Conservation (phyloP, 2,329 filamentous ascomycete genomes). For the Trichoderma harzianum region DNA sequence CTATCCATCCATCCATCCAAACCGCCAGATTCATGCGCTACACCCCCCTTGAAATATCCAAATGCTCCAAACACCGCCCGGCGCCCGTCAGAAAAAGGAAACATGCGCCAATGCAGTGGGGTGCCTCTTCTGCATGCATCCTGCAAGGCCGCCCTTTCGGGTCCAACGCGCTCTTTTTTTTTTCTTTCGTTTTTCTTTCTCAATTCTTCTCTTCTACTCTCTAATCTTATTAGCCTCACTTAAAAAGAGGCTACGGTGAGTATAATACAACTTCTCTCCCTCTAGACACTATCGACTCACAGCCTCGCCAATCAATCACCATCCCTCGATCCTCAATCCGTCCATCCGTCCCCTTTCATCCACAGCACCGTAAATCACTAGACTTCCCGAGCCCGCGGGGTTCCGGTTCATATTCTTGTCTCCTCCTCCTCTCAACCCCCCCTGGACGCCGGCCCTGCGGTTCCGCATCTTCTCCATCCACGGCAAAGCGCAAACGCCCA, state of each 20-base stretch:
- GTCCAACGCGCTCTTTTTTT: background rate
- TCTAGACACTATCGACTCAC: background rate
- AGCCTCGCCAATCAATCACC: background rate
- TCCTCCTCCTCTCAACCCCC: background rate
- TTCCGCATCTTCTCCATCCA: constrained; percentile 3
- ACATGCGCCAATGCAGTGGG: background rate
- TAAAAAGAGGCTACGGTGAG: background rate
- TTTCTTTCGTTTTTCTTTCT: background rate
- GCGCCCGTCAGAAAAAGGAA: constrained; percentile 7
- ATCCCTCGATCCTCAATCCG: background rate
- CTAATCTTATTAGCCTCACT: background rate
- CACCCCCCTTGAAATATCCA: background rate
- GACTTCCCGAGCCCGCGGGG: constrained; percentile 5
- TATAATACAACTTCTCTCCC: background rate
- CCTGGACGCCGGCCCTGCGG: background rate
- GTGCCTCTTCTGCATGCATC: constrained; percentile 6
- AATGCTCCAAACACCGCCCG: background rate
- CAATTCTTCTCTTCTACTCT: background rate
- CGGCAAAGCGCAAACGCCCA: background rate
- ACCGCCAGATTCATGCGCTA: background rate
- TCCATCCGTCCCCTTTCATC: background rate
- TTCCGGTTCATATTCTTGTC: background rate
- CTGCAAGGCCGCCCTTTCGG: background rate
- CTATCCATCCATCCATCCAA: background rate
- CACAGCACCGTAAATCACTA: background rate